A percentile compares a stretch with the other conserved stretches of the same genome.
Conservation (phyloP, 768 basidiomycete species). For the Auriculariales sp. region DNA sequence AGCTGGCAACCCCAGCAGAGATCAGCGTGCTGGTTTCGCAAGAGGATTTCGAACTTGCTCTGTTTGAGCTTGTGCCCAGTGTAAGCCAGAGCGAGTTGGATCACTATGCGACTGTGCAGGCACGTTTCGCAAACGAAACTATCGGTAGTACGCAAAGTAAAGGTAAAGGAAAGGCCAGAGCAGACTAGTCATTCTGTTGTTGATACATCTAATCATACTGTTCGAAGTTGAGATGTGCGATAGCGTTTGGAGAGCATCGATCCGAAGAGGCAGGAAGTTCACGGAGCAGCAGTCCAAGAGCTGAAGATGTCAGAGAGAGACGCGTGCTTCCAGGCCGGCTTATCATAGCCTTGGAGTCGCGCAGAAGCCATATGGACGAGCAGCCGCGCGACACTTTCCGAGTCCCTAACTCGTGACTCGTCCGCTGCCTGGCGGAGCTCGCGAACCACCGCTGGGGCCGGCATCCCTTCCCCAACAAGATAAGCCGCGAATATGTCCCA, state of each 20-base stretch:
- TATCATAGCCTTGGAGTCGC: neutral
- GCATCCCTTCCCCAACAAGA: neutral
- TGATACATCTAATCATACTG: neutral
- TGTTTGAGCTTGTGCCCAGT: constrained; percentile 59
- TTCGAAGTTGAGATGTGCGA: neutral
- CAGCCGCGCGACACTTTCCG: neutral
- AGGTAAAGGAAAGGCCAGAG: constrained; percentile 6
- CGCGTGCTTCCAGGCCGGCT: neutral
- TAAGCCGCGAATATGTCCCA: neutral
- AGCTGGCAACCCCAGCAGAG: constrained; percentile 58
- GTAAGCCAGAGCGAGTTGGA: constrained; percentile 77
- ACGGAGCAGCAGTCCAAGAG: neutral
- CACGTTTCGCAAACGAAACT: constrained; percentile 39
- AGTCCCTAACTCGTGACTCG: neutral
- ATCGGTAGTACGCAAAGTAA: constrained; percentile 7
- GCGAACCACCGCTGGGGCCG: neutral
- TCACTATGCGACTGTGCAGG: constrained; percentile 64
- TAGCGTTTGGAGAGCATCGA: neutral
- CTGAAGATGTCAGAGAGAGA: neutral
- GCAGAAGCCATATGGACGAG: neutral
- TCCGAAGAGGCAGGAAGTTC: no score
- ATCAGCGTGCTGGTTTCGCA: constrained; percentile 59
- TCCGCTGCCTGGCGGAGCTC: neutral
- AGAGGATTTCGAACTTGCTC: constrained; percentile 64
- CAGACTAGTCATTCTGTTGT: neutral